Base-by-base conservation (phyloP, 768 basidiomycete genomes). In the Imleria badia region DNA sequence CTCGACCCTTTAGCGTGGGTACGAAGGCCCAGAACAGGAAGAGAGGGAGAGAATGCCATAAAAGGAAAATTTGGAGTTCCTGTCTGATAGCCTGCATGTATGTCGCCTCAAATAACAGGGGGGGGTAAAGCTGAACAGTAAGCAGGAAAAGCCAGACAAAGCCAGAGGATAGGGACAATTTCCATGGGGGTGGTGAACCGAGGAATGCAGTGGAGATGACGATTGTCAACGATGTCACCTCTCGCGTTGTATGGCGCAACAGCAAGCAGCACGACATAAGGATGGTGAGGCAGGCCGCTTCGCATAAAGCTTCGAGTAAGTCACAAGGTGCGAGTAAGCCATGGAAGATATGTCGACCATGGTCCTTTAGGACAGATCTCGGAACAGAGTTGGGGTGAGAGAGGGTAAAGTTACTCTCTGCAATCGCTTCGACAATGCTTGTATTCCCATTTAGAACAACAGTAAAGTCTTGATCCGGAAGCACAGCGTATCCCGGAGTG, bases 401-500 rank as follows among this genome's bases (percentile, higher is more conserved):
- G 19, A 48, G 33, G 14, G 10, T 45, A 33, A 56, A 52, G 5
- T 38, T 19, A n/a, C 51, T 20, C 23, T 52, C 51, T 8, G 47
- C 26, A 36, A 56, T 41, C 6, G 54, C 40, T n/a, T 52, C 46
- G 6, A 59, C 39, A 2, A 52, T 13, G 10, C 20, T 41, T 29
- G 47, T 55, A 17, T 7, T 33, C 17, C 59, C 51, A 0, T 15
- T 31, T 9, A 50, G 17, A 9, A 54, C 5, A 2, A 60, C 35
- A 6, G 44, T 44, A 7, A 51, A 48, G 6, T 50, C 48, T 8
- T 36, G 47, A 34, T 52, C 55, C 36, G 46, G 38, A 29, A 56
- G 20, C 10, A 53, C 41, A 1, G 51, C 45, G 2, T 7, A 54
- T 14, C 48, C 45, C 1, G 36, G 52, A 9, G 36, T n/a, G 3